phyloP scores from a whole-genome alignment of 129 eudicot genomes.

The Kitagawia praeruptora region DNA sequence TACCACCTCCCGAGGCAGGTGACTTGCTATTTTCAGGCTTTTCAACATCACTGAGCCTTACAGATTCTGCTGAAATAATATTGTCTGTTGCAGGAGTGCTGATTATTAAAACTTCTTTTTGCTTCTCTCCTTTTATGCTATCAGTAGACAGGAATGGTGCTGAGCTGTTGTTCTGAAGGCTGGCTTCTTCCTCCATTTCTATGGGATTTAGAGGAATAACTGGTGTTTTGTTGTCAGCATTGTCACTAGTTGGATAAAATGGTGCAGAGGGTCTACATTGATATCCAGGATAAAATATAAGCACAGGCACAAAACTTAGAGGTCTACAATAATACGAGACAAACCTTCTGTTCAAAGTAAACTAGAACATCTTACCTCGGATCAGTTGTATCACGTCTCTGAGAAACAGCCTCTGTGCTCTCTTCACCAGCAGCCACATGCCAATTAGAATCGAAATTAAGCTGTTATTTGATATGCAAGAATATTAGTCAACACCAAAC shows the following conservation, averaged over 20 bases:
- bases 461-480: slow-evolving; percentile 24
- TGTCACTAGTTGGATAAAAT: slow-evolving; percentile 14
- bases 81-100: background rate
- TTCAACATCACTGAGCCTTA: slow-evolving; percentile 11
- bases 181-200: slow-evolving; percentile 16
- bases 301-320: slow-evolving; percentile 1
- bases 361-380: slow-evolving; percentile 29
- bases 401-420: slow-evolving; percentile 30
- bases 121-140: background rate
- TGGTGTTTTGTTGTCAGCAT: slow-evolving; percentile 31
- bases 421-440: slow-evolving; percentile 51
- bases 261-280: slow-evolving; percentile 36
- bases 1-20: slow-evolving; percentile 28
- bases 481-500: background rate
- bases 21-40: slow-evolving; percentile 7
- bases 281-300: slow-evolving; percentile 5
- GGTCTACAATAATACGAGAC: background rate
- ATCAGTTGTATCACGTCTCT: slow-evolving; percentile 16
- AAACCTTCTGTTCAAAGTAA: background rate
- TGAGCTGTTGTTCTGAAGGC: slow-evolving; percentile 7
- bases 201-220: slow-evolving; percentile 22
- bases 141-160: background rate
- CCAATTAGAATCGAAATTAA: slow-evolving; percentile 35
- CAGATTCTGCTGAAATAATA: slow-evolving; percentile 5
- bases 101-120: slow-evolving; percentile 4